Base-by-base conservation (phyloP, 169 alveolate species). In the Plasmodium gonderi region DNA sequence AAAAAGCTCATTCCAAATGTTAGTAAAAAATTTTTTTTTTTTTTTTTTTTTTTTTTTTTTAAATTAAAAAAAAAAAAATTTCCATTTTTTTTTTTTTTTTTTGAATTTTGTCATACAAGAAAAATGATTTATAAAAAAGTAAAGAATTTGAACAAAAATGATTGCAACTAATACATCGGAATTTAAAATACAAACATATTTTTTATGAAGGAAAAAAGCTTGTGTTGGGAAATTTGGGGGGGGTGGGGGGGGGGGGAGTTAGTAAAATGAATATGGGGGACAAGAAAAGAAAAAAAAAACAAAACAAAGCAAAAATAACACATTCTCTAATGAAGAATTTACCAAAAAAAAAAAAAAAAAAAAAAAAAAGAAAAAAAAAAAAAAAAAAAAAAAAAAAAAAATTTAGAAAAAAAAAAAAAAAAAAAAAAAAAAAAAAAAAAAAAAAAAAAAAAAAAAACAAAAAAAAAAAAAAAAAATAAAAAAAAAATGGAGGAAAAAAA, bases 121-220 rank as follows among this genome's bases (percentile, higher is more conserved):
- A 60, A 60, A 60, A 60, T n/a, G 72, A 60, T 60, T 54, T 60
- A 6, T 60, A 36, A 60, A 60, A 60, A 60, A 60, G 26, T 23
- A 3, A 29, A 51, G 26, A 33, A 60, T 23, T 60, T 60, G 26
- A n/a, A n/a, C 40, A 29, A 60, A 60, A 60, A n/a, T n/a, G 31
- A n/a, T 60, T n/a, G 36, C 33, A 26, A 29, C 17, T 23, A 20
- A 60, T 60, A 60, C 11, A 36, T 6, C 72, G 26, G 26, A 60
- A n/a, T 20, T 60, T 60, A 60, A 60, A 60, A 60, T 60, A 60
- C 72, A 60, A 60, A 60, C 72, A 60, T 60, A n/a, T n/a, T n/a
- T n/a, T 60, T 60, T 60, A 20, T 60, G 72, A 36, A 60, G 23
- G 23, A 54, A 54, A 60, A n/a, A n/a, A n/a, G n/a, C n/a, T n/a